These are phyloP conservation scores for Pythium volutum DNA, from an alignment of 352 stramenopile species.

Conservation along the genomic window DNA sequence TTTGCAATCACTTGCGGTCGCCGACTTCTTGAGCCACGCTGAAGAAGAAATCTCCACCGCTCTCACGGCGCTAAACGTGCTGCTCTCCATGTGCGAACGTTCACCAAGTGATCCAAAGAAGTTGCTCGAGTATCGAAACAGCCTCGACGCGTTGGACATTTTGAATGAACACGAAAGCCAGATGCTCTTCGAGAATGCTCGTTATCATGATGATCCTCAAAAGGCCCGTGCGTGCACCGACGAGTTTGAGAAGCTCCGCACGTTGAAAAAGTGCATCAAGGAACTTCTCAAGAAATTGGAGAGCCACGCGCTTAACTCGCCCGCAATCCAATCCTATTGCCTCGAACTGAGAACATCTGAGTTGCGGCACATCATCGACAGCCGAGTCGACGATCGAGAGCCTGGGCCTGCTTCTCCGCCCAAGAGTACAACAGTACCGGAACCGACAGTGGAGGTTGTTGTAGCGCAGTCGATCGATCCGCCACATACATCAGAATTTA, in stretches of 20 bases:
- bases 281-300: slow-evolving; percentile 60
- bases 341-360: slow-evolving; percentile 39
- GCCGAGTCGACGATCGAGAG: slow-evolving; percentile 2
- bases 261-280: slow-evolving; percentile 58
- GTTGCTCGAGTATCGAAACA: slow-evolving; percentile 55
- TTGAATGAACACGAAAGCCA: slow-evolving; percentile 62
- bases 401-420: neutral
- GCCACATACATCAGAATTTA: neutral
- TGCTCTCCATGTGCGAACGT: slow-evolving; percentile 72
- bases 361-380: slow-evolving; percentile 25
- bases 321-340: slow-evolving; percentile 50
- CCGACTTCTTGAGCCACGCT: slow-evolving; percentile 67
- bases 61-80: slow-evolving; percentile 67
- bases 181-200: slow-evolving; percentile 38
- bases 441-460: neutral
- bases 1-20: slow-evolving; percentile 57
- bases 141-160: slow-evolving; percentile 65
- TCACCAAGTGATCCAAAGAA: slow-evolving; percentile 49
- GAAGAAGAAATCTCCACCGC: slow-evolving; percentile 77
- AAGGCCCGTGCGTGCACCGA: slow-evolving; percentile 34
- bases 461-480: neutral
- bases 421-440: neutral
- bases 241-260: slow-evolving; percentile 47
- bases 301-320: slow-evolving; percentile 39
- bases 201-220: slow-evolving; percentile 30